These are phyloP conservation scores for Isochrysis galbana DNA, from an alignment of 78 protist genomes.

Conservation along the genomic window DNA sequence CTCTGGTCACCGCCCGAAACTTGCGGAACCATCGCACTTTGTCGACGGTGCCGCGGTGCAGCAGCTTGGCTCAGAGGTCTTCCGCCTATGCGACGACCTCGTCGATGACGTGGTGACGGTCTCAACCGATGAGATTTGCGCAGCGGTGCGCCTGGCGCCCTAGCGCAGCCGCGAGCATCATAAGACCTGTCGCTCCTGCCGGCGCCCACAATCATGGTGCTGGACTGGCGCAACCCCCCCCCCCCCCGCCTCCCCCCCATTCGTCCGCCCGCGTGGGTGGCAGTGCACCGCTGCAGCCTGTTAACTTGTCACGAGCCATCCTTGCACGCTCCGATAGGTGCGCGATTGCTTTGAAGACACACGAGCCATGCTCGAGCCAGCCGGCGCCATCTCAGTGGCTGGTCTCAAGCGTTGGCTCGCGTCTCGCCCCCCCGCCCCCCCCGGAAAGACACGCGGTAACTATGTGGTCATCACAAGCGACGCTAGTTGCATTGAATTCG, in stretches of 20 bases:
- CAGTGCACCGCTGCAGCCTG: too few species aligned
- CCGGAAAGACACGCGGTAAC: neutral
- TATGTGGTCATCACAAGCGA: slow-evolving; percentile 54
- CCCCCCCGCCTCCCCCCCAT: too few species aligned
- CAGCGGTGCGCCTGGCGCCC: too few species aligned
- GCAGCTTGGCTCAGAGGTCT: slow-evolving; percentile 3
- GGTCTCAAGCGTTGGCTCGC: slow-evolving; percentile 44
- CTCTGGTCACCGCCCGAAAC: neutral
- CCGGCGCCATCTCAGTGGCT: slow-evolving; percentile 64
- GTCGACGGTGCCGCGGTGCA: slow-evolving; percentile 29
- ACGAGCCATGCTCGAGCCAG: slow-evolving; percentile 65
- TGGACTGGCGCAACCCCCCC: too few species aligned
- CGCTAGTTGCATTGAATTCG: slow-evolving; percentile 50
- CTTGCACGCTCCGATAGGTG: too few species aligned
- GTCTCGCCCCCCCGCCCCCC: neutral
- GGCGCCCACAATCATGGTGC: too few species aligned
- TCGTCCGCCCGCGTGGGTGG: too few species aligned
- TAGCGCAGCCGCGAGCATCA: too few species aligned
- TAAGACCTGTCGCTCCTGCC: too few species aligned
- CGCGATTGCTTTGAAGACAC: slow-evolving; percentile 55
- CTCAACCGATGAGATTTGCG: slow-evolving; percentile 14
- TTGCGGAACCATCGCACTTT: neutral
- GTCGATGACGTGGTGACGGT: slow-evolving; percentile 31
- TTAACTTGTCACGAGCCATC: too few species aligned
- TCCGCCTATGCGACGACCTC: slow-evolving; percentile 1